Evolutionary conservation across 768 basidiomycete genomes (phyloP).

Genomic region (Kwoniella dendrophila): DNA sequence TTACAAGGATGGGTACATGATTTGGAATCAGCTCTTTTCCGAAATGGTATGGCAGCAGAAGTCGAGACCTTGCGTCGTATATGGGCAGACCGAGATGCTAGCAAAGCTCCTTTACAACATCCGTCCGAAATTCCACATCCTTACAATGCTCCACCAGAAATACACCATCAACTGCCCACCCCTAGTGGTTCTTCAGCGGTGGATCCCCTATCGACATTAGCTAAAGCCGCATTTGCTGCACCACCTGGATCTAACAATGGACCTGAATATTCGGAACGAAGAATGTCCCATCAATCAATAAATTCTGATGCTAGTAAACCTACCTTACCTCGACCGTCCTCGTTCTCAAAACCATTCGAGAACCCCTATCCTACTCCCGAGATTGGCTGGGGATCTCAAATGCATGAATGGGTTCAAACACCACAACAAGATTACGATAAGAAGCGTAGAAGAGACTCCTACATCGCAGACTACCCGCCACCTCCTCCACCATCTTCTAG

Average conservation of each 20-base stretch:
- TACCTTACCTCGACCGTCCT: conserved; percentile 11
- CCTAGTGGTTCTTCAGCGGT: not conserved
- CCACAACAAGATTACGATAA: conserved; percentile 8
- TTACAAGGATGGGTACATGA: conserved; percentile 31
- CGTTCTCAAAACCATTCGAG: conserved; percentile 17
- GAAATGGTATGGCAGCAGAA: conserved; percentile 25
- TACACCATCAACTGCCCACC: conserved; percentile 6
- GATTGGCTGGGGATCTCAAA: conserved; percentile 19
- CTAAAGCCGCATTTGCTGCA: conserved; percentile 18
- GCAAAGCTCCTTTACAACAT: not conserved
- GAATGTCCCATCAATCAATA: conserved; percentile 5
- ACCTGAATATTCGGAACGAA: conserved; percentile 2
- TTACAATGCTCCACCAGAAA: not conserved
- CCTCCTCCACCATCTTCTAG: not conserved
- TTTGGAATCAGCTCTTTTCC: conserved; percentile 28
- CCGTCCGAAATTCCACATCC: not conserved
- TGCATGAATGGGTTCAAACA: conserved; percentile 15
- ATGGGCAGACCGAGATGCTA: conserved; percentile 15
- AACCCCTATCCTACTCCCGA: conserved; percentile 27
- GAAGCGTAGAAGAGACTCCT: conserved; percentile 20
- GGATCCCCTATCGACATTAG: conserved; percentile 27
- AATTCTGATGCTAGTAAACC: conserved; percentile 3
- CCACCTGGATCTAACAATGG: conserved; percentile 4
- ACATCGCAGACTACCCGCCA: conserved; percentile 2
- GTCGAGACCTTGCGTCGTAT: conserved; percentile 25